These are phyloP conservation scores for Cicer arietinum DNA, from an alignment of 306 rosid genomes.

Conservation along the genomic window DNA sequence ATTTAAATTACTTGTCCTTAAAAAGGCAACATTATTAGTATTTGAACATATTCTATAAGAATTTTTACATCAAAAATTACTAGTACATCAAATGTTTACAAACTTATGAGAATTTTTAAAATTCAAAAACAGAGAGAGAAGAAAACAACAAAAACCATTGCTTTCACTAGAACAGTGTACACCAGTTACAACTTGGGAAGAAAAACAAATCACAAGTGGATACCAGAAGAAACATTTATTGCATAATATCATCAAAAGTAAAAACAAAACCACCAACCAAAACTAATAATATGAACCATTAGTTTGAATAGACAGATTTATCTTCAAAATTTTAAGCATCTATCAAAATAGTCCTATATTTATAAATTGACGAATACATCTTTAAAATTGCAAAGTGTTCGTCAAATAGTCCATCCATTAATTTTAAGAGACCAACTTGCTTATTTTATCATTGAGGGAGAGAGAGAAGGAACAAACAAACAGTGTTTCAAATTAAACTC, in stretches of 20 bases:
- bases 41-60: conserved; percentile 5
- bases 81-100: conserved; percentile 2
- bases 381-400: too few relatives aligned
- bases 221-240: conserved; percentile 17
- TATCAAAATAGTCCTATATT: too few relatives aligned
- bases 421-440: not conserved
- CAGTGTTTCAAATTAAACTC: conserved; percentile 14
- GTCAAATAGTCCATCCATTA: not conserved
- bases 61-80: not conserved
- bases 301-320: too few relatives aligned
- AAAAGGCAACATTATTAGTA: conserved; percentile 7
- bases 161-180: not conserved
- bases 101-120: not conserved
- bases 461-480: conserved; percentile 24
- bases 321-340: too few relatives aligned
- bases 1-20: conserved; percentile 3
- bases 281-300: not conserved
- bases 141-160: conserved; percentile 15
- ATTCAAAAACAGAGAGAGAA: not conserved
- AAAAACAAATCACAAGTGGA: conserved; percentile 10
- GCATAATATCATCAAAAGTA: too few relatives aligned
- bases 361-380: too few relatives aligned
- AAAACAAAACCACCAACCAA: not conserved
- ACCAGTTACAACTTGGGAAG: not conserved
- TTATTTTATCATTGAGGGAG: not conserved